Percentiles rank a stretch among this genome's conserved stretches.
phyloP scores from a whole-genome alignment of 2,329 filamentous ascomycete genomes.

The Didymella glomerata region DNA sequence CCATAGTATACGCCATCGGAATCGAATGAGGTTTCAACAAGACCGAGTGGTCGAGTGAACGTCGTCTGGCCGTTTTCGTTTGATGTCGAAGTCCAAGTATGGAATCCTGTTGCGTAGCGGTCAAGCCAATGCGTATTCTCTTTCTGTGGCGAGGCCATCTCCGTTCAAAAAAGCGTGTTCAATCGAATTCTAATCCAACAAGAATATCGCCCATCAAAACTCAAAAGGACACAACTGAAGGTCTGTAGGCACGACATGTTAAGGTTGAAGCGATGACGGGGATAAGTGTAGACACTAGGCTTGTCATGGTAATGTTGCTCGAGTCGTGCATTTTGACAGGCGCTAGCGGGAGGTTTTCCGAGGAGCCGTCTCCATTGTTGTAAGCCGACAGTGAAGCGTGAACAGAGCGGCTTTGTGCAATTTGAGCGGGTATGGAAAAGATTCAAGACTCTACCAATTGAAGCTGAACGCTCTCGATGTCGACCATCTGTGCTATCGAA shows the following conservation, averaged over 20 bases:
- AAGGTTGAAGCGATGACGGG: conserved; percentile 9
- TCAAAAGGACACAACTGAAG: background rate
- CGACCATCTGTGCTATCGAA: background rate
- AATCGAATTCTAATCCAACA: background rate
- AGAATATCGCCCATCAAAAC: background rate
- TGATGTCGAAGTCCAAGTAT: conserved; percentile 43
- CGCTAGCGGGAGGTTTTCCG: conserved; percentile 5
- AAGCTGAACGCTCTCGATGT: background rate
- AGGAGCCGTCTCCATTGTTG: background rate
- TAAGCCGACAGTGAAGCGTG: background rate
- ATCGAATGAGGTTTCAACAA: conserved; percentile 57
- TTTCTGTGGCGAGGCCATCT: conserved; percentile 4
- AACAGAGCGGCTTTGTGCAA: background rate
- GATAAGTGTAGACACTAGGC: conserved; percentile 2
- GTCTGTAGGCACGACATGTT: background rate
- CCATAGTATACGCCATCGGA: conserved; percentile 55
- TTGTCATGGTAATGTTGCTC: conserved; percentile 13
- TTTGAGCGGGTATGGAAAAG: too few species aligned
- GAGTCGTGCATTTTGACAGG: conserved; percentile 11
- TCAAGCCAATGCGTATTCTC: conserved; percentile 50
- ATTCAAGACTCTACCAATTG: background rate
- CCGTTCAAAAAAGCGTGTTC: background rate
- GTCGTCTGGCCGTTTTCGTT: conserved; percentile 21
- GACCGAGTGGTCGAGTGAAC: conserved; percentile 52
- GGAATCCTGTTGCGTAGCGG: conserved; percentile 51